Evolutionary conservation across 2,329 filamentous ascomycete genomes (phyloP), one percentile per base, ranked within the genome.

Genomic region (Aspergillus sp.): DNA sequence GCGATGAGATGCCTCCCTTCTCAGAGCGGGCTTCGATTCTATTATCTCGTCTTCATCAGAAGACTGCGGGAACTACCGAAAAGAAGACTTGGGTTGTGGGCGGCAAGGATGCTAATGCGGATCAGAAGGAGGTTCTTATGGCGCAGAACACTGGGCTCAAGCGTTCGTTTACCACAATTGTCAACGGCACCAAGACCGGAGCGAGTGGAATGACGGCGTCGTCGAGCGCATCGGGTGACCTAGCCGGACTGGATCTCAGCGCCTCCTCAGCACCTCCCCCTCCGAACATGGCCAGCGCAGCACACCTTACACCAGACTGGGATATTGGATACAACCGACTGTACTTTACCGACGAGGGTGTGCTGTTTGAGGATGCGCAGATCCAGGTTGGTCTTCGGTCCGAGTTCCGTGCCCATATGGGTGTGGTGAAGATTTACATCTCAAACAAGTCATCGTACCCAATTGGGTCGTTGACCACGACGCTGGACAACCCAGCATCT

Each of bases 1-100:
- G 90, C 65, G 93, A 98, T 57, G 93, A 98, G 66, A 98, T 98
- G 94, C 93, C 93, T 2, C 90, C 93, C 0, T 98, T 97, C 70
- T 94, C 93, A 0, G 90, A 98, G 66, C 78, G 94, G 47, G 85
- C 95, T 46, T 97, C 93, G 5, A 91, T 93, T 1, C 74, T 98
- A 27, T 75, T 98, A 8, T 96, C 91, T 33, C 81, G 93, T 45
- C 77, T 98, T 39, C 91, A 98, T 68, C 90, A 95, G 68, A 97
- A 95, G 71, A 90, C 94, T 59, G 87, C 86, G 38, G 88, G 86
- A 48, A 93, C 89, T 10, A 95, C 88, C 62, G 93, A 98, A 66
- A 94, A 94, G 71, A 82, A 91, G 49, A 97, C 93, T 2, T 98
- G 93, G 93, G 85, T 96, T 27, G 88, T 97, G n/a, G 91, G 91